Evolutionary conservation across 73 alveolate species (phyloP), one percentile per base, ranked within the genome.

Genomic region (Blepharisma japonicum): DNA sequence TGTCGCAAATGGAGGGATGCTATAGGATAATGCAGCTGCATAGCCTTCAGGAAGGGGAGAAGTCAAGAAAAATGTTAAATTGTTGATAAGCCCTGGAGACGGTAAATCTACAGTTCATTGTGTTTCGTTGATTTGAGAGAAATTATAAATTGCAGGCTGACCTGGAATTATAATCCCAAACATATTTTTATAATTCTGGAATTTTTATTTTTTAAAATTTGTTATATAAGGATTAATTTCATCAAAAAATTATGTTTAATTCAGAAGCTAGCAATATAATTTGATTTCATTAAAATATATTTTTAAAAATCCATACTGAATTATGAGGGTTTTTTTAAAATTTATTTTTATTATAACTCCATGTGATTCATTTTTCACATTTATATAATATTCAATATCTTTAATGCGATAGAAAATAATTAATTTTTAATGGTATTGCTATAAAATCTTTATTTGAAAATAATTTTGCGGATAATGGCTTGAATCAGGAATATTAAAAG

Each of bases 1-100:
- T 23, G 94, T 91, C 38, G 93, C 95, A 86, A 68, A 94, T 1
- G 99, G 98, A 27, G 94, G 96, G 20, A 82, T 83, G 61, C 96
- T 79, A 68, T 85, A 89, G 61, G 90, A 95, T 11, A 95, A 77
- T 32, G 97, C 90, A 6, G 95, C 97, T 39, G 91, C 95, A 85
- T 78, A 77, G 32, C 85, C 94, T 61, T 90, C 96, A 7, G 87
- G 91, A 9, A 95, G 76, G 0, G 96, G 95, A 27, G 55, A 51
- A 18, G 51, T 80, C 83, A 91, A 71, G 79, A 83, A 91, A 82
- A 91, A 89, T 39, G 94, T 84, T n/a, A 91, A 55, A 55, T 85
- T 89, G 80, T 87, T 92, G 71, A 89, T 76, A 9, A 80, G 42
- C 23, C 71, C 71, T 14, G 95, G 94, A 48, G 88, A 84, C 20